Conservation (phyloP, 208 protist species). For the Leishmania tropica region DNA sequence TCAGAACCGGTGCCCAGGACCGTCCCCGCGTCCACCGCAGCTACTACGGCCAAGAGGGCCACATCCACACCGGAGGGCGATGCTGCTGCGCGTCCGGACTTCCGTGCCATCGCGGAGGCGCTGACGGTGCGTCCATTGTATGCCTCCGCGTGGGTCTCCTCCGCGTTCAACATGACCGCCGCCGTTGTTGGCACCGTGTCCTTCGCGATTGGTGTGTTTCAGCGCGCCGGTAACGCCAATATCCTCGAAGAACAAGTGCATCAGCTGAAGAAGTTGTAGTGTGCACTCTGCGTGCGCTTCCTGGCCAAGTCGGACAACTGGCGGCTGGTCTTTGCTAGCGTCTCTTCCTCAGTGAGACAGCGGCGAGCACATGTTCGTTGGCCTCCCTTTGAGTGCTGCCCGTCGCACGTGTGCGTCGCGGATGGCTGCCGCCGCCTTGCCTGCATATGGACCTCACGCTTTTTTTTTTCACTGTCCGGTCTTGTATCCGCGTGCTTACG, state of each 20-base stretch:
- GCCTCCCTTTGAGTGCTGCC: neutral
- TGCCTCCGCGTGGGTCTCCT: constrained; percentile 29
- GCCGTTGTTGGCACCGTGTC: constrained; percentile 40
- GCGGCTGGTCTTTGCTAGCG: neutral
- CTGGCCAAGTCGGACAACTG: neutral
- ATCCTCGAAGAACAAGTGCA: constrained; percentile 64
- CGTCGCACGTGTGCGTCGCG: neutral
- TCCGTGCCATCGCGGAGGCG: constrained; percentile 33
- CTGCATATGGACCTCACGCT: neutral
- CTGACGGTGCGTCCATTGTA: constrained; percentile 37
- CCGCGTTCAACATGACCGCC: constrained; percentile 29
- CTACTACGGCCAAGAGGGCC: neutral
- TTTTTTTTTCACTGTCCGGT: no score
- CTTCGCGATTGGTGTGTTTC: constrained; percentile 66
- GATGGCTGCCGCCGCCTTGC: neutral
- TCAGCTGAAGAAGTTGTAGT: constrained; percentile 23
- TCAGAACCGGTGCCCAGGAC: neutral
- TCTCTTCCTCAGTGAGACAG: neutral
- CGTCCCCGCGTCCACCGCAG: neutral
- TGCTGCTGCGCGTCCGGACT: constrained; percentile 21
- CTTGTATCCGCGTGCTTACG: neutral
- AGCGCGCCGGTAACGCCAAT: constrained; percentile 73
- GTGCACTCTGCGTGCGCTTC: neutral
- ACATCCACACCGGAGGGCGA: neutral
- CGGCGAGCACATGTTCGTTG: neutral